Evolutionary conservation across 495 filamentous ascomycete species (phyloP).

Genomic region (Neurospora intermedia): DNA sequence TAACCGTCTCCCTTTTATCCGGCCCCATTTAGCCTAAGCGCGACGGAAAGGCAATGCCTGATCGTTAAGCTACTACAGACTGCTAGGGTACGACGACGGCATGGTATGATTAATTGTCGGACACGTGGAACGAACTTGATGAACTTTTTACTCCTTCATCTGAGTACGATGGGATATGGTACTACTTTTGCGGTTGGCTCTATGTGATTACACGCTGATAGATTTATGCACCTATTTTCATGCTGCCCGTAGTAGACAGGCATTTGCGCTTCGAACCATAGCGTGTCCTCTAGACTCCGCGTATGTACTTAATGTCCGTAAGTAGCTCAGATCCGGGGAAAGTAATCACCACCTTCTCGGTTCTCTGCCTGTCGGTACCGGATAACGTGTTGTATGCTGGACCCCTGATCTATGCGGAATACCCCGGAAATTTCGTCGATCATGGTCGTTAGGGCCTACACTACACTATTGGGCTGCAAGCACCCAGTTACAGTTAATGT

Average conservation of each 20-base stretch:
- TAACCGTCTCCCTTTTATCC: neutral
- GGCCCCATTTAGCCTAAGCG: neutral
- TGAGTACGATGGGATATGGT: too few species aligned
- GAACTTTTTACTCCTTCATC: neutral
- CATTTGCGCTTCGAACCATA: too few species aligned
- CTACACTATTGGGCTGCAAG: neutral
- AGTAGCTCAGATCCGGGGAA: too few species aligned
- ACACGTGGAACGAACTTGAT: neutral
- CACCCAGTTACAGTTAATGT: neutral
- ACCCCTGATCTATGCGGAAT: neutral
- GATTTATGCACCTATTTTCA: too few species aligned
- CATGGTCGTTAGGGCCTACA: neutral
- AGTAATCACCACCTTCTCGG: too few species aligned
- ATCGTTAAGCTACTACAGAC: neutral
- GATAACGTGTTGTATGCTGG: neutral
- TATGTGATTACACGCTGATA: too few species aligned
- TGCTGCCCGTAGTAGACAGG: too few species aligned
- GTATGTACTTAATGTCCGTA: too few species aligned
- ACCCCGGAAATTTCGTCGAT: neutral
- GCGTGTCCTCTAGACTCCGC: too few species aligned
- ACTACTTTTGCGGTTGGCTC: too few species aligned
- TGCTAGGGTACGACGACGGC: neutral
- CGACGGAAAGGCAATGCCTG: neutral
- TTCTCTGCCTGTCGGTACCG: neutral
- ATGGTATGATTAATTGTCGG: neutral